Conservation (phyloP, 805 yeast genomes). For the Nakazawaea holstii region DNA sequence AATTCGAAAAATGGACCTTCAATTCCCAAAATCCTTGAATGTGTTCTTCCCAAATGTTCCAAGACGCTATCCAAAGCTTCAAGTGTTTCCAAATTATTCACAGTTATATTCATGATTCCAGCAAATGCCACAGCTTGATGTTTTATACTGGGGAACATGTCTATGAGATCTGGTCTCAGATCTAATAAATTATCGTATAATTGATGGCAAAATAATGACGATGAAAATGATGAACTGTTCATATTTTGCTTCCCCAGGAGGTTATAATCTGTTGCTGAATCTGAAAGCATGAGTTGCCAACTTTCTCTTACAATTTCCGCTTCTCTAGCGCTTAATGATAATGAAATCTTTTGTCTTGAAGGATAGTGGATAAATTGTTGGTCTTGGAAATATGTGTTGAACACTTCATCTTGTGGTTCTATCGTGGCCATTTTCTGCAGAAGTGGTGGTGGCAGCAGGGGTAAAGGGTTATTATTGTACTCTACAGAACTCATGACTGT, state of each 20-base stretch:
- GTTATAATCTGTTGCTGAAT: conserved; percentile 24
- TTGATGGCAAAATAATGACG: conserved; percentile 69
- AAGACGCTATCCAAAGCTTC: conserved; percentile 53
- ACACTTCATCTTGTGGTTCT: not conserved
- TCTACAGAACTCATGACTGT: too few species aligned
- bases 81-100: conserved; percentile 58
- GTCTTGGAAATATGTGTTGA: conserved; percentile 1
- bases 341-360: conserved; percentile 10
- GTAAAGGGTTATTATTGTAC: too few species aligned
- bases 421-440: too few species aligned
- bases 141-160: conserved; percentile 64
- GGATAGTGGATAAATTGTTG: conserved; percentile 1
- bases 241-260: conserved; percentile 8
- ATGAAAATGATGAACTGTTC: conserved; percentile 33
- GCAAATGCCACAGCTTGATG: conserved; percentile 82
- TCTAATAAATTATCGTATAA: conserved; percentile 64
- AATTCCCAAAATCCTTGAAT: conserved; percentile 68
- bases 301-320: conserved; percentile 35
- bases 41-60: conserved; percentile 63
- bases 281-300: conserved; percentile 34
- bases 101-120: conserved; percentile 67
- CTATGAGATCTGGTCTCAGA: conserved; percentile 56
- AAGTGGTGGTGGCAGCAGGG: too few species aligned
- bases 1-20: conserved; percentile 62
- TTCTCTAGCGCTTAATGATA: conserved; percentile 19